Base-by-base conservation (phyloP, 352 stramenopile genomes). In the Phytophthora crassamura region DNA sequence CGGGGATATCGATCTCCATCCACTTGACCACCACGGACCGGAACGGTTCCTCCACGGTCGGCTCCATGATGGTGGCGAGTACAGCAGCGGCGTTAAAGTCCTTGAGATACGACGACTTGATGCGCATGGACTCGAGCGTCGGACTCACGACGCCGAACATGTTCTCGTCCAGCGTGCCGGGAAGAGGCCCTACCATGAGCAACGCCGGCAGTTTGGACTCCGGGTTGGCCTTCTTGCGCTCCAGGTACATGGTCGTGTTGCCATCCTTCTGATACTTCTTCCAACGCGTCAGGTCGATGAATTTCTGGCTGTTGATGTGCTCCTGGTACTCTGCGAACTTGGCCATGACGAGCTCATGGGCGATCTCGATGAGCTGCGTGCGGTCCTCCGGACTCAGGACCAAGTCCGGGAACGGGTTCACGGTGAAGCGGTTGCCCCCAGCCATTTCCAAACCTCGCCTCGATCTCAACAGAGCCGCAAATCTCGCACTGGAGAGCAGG, bases 41-140 rank as follows among this genome's bases (percentile, higher is more conserved):
- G 36, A 88, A 86, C 7, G 79, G 79, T 7, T 82, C 67, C 25
- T 82, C 73, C 8, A 48, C 28, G 2, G 71, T 88, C 14, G 79
- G 79, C n/a, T 75, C 56, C 20, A 78, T 64, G 7, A 89, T 65
- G 0, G 68, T 78, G 4, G 66, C 73, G 2, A 90, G 48, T n/a
- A 90, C 66, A 0, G 74, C 77, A 4, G 74, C 70, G 41, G 78
- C 74, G 12, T 60, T 69, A 30, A 73, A 73, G n/a, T 73, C 65
- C 10, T 61, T 64, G 2, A 69, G 39, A 15, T 73, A 73, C 34
- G 65, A 73, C 46, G 65, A 65, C 33, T 73, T 73, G 40, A 73
- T 73, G 22, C 65, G 67, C 76, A 67, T 76, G 2, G 60, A 46
- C 41, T 82, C 67, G 8, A 69, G 43, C 9, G 67, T 81, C 18